Percentiles rank a stretch among this genome's conserved stretches.
These are phyloP conservation scores for Aurinia saxatilis DNA, from an alignment of 345 rosid genomes.

Conservation along the genomic window DNA sequence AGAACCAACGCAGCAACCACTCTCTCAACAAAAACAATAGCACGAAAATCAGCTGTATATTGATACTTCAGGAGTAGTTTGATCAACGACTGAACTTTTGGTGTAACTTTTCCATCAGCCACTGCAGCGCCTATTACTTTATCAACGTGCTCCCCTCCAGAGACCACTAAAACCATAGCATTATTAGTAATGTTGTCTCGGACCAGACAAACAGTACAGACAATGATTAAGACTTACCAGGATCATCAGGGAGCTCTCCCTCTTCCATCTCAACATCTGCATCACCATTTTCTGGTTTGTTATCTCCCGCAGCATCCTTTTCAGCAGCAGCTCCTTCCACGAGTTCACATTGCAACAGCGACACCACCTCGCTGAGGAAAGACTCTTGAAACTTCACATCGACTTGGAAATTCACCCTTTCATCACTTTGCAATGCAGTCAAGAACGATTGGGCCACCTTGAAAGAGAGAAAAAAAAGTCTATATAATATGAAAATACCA, in stretches of 20 bases:
- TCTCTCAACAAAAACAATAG: conserved; percentile 96
- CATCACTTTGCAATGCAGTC: conserved; percentile 89
- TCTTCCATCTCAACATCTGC: conserved; percentile 78
- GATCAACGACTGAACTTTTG: conserved; percentile 86
- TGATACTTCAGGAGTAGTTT: conserved; percentile 84
- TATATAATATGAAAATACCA: background rate
- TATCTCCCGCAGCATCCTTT: conserved; percentile 36
- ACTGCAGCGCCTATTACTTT: conserved; percentile 93
- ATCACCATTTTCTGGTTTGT: conserved; percentile 34
- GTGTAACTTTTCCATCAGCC: conserved; percentile 99
- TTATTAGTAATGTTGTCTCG: background rate
- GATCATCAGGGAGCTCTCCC: conserved; percentile 94
- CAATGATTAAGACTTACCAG: conserved; percentile 44
- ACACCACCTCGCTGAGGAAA: conserved; percentile 65
- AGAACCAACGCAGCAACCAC: conserved; percentile 98
- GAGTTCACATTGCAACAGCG: conserved; percentile 78
- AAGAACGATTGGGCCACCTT: conserved; percentile 92
- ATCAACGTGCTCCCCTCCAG: conserved; percentile 98
- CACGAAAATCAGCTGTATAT: conserved; percentile 91
- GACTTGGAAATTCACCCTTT: conserved; percentile 85
- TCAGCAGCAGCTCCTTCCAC: conserved; percentile 81
- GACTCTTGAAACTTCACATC: conserved; percentile 97
- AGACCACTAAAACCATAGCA: conserved; percentile 49
- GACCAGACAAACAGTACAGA: background rate
- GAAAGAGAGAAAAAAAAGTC: conserved; percentile 5